Conservation (phyloP, 2,329 filamentous ascomycete genomes). For the Apiospora koreana region DNA sequence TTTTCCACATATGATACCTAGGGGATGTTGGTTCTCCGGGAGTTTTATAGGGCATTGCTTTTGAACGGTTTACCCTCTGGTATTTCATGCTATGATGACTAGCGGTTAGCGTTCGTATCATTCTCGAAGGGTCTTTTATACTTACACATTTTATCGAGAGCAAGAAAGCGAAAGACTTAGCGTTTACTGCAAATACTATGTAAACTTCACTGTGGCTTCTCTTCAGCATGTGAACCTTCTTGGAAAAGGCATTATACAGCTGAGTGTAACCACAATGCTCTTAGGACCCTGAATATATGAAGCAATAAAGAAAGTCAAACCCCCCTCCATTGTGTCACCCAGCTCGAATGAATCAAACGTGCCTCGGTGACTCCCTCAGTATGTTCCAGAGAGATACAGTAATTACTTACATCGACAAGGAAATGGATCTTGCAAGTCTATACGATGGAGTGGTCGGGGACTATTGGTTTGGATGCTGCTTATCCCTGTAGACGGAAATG, state of each 20-base stretch:
- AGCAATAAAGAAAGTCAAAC: not conserved
- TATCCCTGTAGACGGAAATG: not conserved
- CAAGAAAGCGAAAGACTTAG: constrained; percentile 5
- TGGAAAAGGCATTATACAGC: not conserved
- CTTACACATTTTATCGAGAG: not conserved
- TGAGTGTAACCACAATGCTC: not conserved
- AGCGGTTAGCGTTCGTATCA: constrained; percentile 1
- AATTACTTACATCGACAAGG: not conserved
- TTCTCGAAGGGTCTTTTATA: not conserved
- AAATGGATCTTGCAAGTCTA: not conserved
- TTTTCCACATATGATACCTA: constrained; percentile 18
- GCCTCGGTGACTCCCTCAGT: not conserved
- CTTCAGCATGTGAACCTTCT: not conserved
- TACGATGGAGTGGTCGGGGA: not conserved
- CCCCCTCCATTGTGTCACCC: not conserved
- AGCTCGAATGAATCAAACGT: not conserved
- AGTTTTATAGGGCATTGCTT: constrained; percentile 2
- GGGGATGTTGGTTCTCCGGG: constrained; percentile 17
- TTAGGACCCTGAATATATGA: not conserved
- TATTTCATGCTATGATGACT: constrained; percentile 1
- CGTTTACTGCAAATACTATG: not conserved
- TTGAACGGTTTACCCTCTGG: not conserved
- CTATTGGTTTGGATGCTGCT: not conserved
- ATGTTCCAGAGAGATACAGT: too few species aligned
- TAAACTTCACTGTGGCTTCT: not conserved